Percentiles rank a stretch among this genome's conserved stretches.
Conservation (phyloP, 148 eudicot species). For the Rheum nobile region DNA sequence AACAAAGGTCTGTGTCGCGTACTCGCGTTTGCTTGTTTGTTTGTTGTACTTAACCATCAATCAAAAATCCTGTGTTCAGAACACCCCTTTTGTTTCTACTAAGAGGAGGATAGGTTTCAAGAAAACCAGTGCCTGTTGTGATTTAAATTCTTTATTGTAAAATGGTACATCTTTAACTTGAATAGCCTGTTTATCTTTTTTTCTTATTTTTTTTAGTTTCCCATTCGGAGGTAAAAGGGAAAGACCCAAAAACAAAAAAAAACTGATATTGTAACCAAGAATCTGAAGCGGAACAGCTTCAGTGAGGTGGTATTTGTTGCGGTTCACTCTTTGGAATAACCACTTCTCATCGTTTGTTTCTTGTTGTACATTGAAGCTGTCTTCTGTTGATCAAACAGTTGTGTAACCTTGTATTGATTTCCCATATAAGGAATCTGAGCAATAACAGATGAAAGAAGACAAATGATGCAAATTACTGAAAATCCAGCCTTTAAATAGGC, state of each 20-base stretch:
- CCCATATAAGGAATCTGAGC: too few relatives aligned
- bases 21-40: neutral
- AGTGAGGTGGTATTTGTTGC: neutral
- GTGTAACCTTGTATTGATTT: too few relatives aligned
- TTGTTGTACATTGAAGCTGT: neutral
- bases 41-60: neutral
- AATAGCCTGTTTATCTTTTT: neutral
- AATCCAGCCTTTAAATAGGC: too few relatives aligned
- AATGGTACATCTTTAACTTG: slow-evolving; percentile 1
- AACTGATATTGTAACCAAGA: neutral
- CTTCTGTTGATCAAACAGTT: too few relatives aligned
- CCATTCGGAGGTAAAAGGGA: neutral
- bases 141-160: slow-evolving; percentile 8
- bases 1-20: neutral
- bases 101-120: slow-evolving; percentile 1
- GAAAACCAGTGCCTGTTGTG: neutral
- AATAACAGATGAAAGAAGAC: too few relatives aligned
- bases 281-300: neutral
- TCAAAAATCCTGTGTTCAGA: too few relatives aligned
- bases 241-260: neutral
- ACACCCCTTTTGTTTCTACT: neutral
- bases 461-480: too few relatives aligned
- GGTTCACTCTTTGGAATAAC: neutral
- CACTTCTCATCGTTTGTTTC: neutral
- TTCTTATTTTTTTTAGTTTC: neutral